Base-by-base conservation (phyloP, 2,329 filamentous ascomycete species). In the Coniochaeta sp. region DNA sequence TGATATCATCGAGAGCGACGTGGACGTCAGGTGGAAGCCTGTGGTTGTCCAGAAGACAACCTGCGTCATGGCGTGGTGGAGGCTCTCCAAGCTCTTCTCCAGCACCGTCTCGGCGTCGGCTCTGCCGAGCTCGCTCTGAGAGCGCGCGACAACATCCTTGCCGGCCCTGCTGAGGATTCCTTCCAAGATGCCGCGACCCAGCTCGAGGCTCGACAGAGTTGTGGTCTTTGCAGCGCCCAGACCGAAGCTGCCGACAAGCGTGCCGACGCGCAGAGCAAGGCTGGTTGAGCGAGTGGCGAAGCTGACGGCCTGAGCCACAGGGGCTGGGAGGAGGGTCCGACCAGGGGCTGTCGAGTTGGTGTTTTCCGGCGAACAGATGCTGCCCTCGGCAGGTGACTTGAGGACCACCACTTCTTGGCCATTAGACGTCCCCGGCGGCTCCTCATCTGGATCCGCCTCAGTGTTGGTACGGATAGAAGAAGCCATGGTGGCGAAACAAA, bases 1-100 rank as follows among this genome's bases (percentile, higher is more conserved):
- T 8, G 82, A 84, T 5, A 78, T 79, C 16, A 79, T 76, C 19
- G 79, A 79, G 17, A 86, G 71, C 4, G 83, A 79, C 1, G 82
- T 80, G 10, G 78, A 78, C 1, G 83, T 85, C 10, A 87, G 67
- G 54, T 85, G 77, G 65, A 88, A 87, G 55, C 84, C 79, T 2
- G 85, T 80, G 1, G 81, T 81, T 1, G 84, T 85, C 76, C 82
- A 85, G 65, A 87, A 86, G 44, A 85, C 82, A 30, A 83, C 76
- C 57, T 80, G 79, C 6, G 80, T 81, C 70, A 87, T 82, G 26
- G 81, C 81, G 58, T 77, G 75, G 65, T 87, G 83, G 47, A 87
- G 71, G 59, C 73, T 77, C 61, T 83, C 81, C 32, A 87, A 74
- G 65, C 80, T 84, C 60, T 75, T 74, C 65, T 85, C 83, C 52